Conservation (phyloP, 2,329 filamentous ascomycete genomes). For the Colletotrichum spaethianum region DNA sequence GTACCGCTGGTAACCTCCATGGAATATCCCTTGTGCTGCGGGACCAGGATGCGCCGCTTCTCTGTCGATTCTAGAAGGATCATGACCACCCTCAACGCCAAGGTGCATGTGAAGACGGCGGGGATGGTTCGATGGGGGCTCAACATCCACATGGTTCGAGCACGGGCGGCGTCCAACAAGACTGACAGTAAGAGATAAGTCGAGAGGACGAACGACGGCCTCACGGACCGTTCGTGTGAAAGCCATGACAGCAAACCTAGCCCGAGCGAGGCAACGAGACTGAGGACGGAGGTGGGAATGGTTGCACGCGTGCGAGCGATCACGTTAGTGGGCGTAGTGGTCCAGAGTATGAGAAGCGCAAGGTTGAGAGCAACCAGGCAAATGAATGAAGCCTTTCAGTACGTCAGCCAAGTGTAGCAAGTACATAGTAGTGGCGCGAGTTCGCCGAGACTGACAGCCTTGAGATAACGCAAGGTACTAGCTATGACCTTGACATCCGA, state of each 20-base stretch:
- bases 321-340: not conserved
- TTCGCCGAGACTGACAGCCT: constrained; percentile 24
- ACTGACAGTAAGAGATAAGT: constrained; percentile 40
- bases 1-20: constrained; percentile 66
- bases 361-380: constrained; percentile 30
- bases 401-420: constrained; percentile 27
- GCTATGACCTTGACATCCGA: constrained; percentile 34
- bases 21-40: constrained; percentile 58
- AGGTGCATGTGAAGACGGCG: constrained; percentile 38
- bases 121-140: constrained; percentile 36
- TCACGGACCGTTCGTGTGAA: constrained; percentile 35
- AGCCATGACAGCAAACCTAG: constrained; percentile 34
- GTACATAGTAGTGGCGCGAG: not conserved
- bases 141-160: constrained; percentile 42
- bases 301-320: constrained; percentile 26
- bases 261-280: constrained; percentile 23
- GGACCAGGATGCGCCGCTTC: constrained; percentile 50
- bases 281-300: constrained; percentile 21
- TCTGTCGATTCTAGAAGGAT: constrained; percentile 46
- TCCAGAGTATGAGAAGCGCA: constrained; percentile 31
- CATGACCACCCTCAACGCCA: constrained; percentile 41
- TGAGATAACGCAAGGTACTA: constrained; percentile 27
- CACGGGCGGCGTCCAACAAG: constrained; percentile 41
- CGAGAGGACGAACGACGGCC: constrained; percentile 41
- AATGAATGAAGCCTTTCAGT: constrained; percentile 16